These are phyloP conservation scores for Aspergillus uvarum DNA, from an alignment of 2,329 filamentous ascomycete species.

Conservation along the genomic window DNA sequence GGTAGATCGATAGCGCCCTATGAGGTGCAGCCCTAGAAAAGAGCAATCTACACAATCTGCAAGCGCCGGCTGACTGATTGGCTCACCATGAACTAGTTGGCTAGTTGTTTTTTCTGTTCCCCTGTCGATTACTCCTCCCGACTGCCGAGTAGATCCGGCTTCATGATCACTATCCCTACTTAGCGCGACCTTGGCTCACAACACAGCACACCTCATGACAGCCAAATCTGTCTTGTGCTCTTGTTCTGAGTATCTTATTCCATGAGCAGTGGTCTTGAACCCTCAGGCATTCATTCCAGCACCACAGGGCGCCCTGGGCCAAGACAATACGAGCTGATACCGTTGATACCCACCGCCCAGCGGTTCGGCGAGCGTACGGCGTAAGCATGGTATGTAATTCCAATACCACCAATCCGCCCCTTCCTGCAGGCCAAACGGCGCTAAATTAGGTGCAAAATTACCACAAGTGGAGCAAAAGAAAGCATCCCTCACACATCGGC, in stretches of 20 bases:
- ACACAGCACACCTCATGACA: too few relatives aligned
- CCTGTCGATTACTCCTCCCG: not conserved
- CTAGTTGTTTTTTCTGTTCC: not conserved
- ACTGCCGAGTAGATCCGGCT: not conserved
- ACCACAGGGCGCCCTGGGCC: not conserved
- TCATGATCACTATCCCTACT: not conserved
- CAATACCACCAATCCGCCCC: not conserved
- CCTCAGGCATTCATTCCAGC: not conserved
- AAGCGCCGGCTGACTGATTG: not conserved
- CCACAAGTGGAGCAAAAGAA: not conserved
- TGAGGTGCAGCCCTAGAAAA: not conserved
- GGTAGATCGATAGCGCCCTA: not conserved
- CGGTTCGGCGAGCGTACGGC: not conserved
- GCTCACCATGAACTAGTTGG: not conserved
- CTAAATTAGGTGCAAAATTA: slow-evolving; percentile 6
- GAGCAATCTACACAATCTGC: not conserved
- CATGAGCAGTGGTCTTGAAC: not conserved
- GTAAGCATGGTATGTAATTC: not conserved
- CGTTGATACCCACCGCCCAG: not conserved
- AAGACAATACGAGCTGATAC: not conserved
- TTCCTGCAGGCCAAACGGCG: not conserved
- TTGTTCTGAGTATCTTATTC: not conserved
- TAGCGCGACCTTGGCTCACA: not conserved
- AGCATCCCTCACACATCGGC: slow-evolving; percentile 15
- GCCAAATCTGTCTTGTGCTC: not conserved